Conservation (phyloP, 2,329 filamentous ascomycete genomes). For the Trichoderma atroviride region DNA sequence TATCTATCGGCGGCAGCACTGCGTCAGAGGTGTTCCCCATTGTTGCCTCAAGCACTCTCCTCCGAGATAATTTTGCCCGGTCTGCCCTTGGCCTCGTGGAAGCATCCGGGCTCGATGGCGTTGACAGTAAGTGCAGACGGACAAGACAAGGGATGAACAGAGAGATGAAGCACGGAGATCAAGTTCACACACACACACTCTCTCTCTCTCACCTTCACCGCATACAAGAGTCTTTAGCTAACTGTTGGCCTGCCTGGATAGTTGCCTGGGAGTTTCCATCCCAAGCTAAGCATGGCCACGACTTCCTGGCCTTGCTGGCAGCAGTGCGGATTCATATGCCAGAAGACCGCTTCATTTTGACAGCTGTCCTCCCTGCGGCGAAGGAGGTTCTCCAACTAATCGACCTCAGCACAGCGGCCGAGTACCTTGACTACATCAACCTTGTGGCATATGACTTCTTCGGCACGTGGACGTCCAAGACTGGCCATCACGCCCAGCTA, state of each 20-base stretch:
- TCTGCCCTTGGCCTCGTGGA: constrained; percentile 69
- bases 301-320: constrained; percentile 71
- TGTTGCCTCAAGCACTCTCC: constrained; percentile 63
- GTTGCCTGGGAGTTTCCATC: constrained; percentile 82
- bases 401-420: constrained; percentile 62
- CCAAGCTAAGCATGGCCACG: constrained; percentile 64
- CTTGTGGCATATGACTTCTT: constrained; percentile 81
- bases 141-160: background rate
- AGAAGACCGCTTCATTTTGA: constrained; percentile 68
- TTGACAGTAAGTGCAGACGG: constrained; percentile 64
- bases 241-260: constrained; percentile 38
- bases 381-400: constrained; percentile 69
- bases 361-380: constrained; percentile 71
- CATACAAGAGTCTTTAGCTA: background rate
- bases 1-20: constrained; percentile 72
- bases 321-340: constrained; percentile 69
- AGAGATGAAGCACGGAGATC: background rate
- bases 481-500: constrained; percentile 77
- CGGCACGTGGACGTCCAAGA: constrained; percentile 67
- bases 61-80: constrained; percentile 70
- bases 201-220: background rate
- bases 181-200: background rate
- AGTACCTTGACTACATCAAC: constrained; percentile 75
- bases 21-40: constrained; percentile 68
- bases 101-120: constrained; percentile 61